These are phyloP conservation scores for Quercus lobata DNA, from an alignment of 331 rosid species.

Conservation along the genomic window DNA sequence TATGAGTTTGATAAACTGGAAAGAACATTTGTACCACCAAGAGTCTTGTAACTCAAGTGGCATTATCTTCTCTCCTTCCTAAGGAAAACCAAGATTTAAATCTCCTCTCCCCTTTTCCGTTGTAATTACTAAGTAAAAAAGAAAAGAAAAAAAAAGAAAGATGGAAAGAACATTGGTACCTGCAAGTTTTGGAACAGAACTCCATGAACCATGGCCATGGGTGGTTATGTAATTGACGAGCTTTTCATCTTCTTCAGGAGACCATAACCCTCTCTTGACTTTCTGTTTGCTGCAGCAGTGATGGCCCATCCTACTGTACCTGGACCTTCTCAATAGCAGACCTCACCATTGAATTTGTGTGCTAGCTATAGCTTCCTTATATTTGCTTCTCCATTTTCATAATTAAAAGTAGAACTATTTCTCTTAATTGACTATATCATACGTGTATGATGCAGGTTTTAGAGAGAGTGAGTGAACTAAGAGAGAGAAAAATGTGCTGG, in stretches of 20 bases:
- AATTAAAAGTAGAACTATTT: not conserved
- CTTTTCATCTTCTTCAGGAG: slow-evolving; percentile 55
- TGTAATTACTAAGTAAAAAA: not conserved
- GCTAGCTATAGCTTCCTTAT: slow-evolving; percentile 9
- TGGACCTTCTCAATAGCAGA: not conserved
- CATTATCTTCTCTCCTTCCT: too few relatives aligned
- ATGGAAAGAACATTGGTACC: slow-evolving; percentile 4
- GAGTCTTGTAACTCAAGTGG: too few relatives aligned
- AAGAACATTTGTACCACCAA: not conserved
- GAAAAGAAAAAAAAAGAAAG: not conserved
- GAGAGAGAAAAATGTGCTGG: not conserved
- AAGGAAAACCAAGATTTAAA: too few relatives aligned
- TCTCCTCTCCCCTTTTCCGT: too few relatives aligned
- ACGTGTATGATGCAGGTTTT: not conserved
- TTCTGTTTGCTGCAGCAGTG: slow-evolving; percentile 43
- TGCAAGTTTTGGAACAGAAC: slow-evolving; percentile 38
- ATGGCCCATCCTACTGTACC: slow-evolving; percentile 17
- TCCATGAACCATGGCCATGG: slow-evolving; percentile 41
- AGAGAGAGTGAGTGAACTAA: not conserved
- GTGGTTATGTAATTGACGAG: slow-evolving; percentile 25
- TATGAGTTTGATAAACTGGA: too few relatives aligned
- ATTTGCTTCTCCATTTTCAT: not conserved
- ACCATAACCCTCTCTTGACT: slow-evolving; percentile 53
- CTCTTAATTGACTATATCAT: slow-evolving; percentile 2
- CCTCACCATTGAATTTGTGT: not conserved